Evolutionary conservation across 2,329 filamentous ascomycete genomes (phyloP).

Genomic region (Stemphylium lycopersici): DNA sequence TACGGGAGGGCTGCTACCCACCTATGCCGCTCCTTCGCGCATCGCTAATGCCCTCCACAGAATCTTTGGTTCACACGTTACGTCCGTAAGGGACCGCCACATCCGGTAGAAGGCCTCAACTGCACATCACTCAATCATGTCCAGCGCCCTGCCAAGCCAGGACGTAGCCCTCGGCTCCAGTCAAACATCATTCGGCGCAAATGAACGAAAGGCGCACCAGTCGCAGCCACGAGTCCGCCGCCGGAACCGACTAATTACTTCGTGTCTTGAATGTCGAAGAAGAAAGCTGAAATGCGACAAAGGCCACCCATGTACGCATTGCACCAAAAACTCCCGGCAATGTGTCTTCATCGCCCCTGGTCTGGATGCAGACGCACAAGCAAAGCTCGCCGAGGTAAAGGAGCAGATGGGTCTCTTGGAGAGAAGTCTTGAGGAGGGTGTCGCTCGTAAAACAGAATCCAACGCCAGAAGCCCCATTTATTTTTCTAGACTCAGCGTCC

Average conservation of each 20-base stretch:
- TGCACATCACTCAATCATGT: slow-evolving; percentile 8
- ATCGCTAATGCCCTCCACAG: slow-evolving; percentile 6
- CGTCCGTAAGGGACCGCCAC: slow-evolving; percentile 5
- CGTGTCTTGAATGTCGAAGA: slow-evolving; percentile 59
- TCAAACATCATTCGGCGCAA: background rate
- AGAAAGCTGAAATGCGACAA: slow-evolving; percentile 83
- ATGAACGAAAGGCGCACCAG: slow-evolving; percentile 25
- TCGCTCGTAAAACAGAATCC: slow-evolving; percentile 55
- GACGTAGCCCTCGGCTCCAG: background rate
- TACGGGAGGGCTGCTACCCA: slow-evolving; percentile 2
- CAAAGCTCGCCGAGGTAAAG: slow-evolving; percentile 76
- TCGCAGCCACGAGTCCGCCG: slow-evolving; percentile 43
- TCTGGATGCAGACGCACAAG: slow-evolving; percentile 71
- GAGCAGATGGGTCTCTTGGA: slow-evolving; percentile 77
- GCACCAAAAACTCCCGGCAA: slow-evolving; percentile 58
- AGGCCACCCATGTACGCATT: slow-evolving; percentile 72
- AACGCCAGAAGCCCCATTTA: slow-evolving; percentile 6
- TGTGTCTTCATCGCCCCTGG: slow-evolving; percentile 70
- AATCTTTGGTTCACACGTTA: background rate
- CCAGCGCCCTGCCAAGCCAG: slow-evolving; percentile 8
- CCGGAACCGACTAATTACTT: slow-evolving; percentile 48
- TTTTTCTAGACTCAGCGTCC: slow-evolving; percentile 4
- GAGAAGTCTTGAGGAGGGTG: slow-evolving; percentile 70
- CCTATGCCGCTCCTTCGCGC: background rate
- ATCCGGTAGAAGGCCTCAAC: background rate